Base-by-base conservation (phyloP, 2,329 filamentous ascomycete genomes). In the Trichoderma atroviride region DNA sequence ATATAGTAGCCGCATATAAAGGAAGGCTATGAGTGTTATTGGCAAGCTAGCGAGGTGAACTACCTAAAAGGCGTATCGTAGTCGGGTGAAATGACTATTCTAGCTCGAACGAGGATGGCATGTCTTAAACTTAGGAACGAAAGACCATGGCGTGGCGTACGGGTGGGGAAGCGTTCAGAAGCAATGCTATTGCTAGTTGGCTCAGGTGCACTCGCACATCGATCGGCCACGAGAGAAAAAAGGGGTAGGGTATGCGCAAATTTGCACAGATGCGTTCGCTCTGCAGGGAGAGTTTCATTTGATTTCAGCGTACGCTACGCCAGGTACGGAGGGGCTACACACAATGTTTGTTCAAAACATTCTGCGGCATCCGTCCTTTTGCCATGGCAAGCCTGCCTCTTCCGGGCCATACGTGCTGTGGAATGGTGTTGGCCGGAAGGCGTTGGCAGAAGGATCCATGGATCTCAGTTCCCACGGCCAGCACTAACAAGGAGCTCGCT, bases 71-170 rank as follows among this genome's bases (percentile, higher is more conserved):
- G 55, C 64, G 40, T 58, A 52, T 58, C 62, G 29, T 43, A 57
- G 53, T 24, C 31, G 22, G 63, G 19, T 55, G 60, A 59, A 61
- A 14, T 59, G 55, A 57, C 55, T 31, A 60, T 60, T 53, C 64
- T 70, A 70, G 57, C 68, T 58, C 50, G 70, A 76, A 74, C 71
- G 72, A 77, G 78, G 76, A 77, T 78, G 75, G 75, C 66, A 75
- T 81, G 79, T 81, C 79, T 81, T 75, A 78, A 78, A 80, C 73
- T 74, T 74, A 78, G 78, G 79, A 80, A 81, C 78, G 78, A 74
- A 73, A 71, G 68, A 69, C 68, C 68, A 70, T 69, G 68, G 62
- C 55, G 31, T 33, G 33, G 60, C 33, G 60, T 35, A 27, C 40
- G 22, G 35, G 59, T 57, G 72, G 72, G 71, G 71, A 73, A 72